Evolutionary conservation across 441 rosid genomes (phyloP).

Genomic region (Croton setiger): DNA sequence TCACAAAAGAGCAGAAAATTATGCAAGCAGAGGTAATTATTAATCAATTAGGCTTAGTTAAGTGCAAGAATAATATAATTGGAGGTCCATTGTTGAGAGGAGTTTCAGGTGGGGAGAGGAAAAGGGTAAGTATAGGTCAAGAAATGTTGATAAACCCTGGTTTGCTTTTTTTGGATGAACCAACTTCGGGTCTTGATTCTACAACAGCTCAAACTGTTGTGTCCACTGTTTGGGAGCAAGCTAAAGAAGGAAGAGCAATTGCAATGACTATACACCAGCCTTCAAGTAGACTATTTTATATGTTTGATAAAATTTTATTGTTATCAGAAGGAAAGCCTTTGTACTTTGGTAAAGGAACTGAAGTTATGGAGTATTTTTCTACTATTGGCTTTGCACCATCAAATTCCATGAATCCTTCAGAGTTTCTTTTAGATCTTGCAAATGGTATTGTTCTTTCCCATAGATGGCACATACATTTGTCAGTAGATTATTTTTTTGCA

Average conservation of each 20-base stretch:
- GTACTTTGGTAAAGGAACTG: conserved; percentile 28
- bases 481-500: too few relatives aligned
- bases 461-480: too few relatives aligned
- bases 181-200: conserved; percentile 39
- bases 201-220: conserved; percentile 36
- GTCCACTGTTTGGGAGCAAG: conserved; percentile 27
- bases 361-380: conserved; percentile 30
- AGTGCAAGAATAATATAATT: conserved; percentile 28
- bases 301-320: conserved; percentile 33
- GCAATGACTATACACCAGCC: conserved; percentile 39
- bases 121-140: conserved; percentile 41
- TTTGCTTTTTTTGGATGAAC: conserved; percentile 39
- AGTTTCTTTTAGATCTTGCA: conserved; percentile 36
- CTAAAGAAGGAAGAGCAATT: conserved; percentile 27
- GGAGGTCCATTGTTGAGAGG: conserved; percentile 32
- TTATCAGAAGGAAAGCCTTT: conserved; percentile 30
- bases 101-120: conserved; percentile 38
- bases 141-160: conserved; percentile 23
- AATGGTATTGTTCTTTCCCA: too few relatives aligned
- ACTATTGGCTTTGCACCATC: conserved; percentile 25
- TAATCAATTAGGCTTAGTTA: conserved; percentile 23
- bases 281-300: conserved; percentile 33
- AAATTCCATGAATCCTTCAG: conserved; percentile 31
- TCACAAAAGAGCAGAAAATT: conserved; percentile 25
- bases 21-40: conserved; percentile 28